Evolutionary conservation across 352 stramenopile species (phyloP), one percentile per base, ranked within the genome.

Genomic region (Globisporangium cystogenes): DNA sequence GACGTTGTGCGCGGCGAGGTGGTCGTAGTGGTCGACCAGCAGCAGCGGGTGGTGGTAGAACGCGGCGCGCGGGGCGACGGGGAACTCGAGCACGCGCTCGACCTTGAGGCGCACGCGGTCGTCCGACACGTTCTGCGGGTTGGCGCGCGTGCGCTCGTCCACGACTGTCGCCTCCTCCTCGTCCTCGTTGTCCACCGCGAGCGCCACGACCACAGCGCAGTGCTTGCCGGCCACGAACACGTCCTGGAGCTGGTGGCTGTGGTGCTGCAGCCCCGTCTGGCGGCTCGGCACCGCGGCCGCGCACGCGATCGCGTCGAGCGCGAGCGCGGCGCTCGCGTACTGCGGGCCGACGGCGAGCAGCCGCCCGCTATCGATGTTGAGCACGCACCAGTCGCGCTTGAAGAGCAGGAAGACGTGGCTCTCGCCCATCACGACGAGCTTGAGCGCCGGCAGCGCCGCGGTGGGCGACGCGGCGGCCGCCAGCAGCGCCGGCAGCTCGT

Each of bases 41-140:
- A 94, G 45, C 48, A 87, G 86, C 12, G 81, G 83, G 21, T 87
- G 73, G 58, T 92, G 81, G 57, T 74, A 82, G 50, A 67, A 76
- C 1, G 58, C 75, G 1, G 48, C 60, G 12, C 65, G 65, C 1
- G 80, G 80, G 1, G 75, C 35, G 15, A 57, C 57, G 23, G 78
- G 74, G 56, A 81, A 86, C 54, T 68, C 63, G 33, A 87, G 29
- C 24, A 74, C 60, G 24, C 64, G 68, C 48, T 84, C 69, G 16
- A 82, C 67, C 24, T 69, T 72, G 33, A 90, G 47, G 36, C 65
- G 66, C 27, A 82, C 48, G 21, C 55, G 65, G 41, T 70, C 74
- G 14, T 65, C 63, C 48, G 67, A 73, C 31, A 82, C 21, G 48
- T 75, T 72, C 15, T 74, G 56, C 15, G 65, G 39, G 55, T 70